These are phyloP conservation scores for Rhododendron henanense DNA, from an alignment of 148 eudicot genomes.

Conservation along the genomic window DNA sequence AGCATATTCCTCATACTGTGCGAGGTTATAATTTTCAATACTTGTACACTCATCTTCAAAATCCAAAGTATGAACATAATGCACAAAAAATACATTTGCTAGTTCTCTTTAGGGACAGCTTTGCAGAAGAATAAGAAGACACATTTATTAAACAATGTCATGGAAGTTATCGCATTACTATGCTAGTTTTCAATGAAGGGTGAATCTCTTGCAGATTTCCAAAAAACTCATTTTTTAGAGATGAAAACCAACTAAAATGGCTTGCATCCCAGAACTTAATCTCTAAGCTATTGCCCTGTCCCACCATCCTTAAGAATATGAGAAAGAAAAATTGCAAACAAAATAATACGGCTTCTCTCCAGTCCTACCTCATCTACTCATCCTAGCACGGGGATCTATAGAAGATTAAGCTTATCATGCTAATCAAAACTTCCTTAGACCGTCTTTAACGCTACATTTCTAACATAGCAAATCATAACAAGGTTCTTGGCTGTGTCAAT, in stretches of 20 bases:
- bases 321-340: neutral
- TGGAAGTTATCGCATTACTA: neutral
- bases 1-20: neutral
- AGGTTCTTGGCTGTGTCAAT: neutral
- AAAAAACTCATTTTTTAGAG: neutral
- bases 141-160: neutral
- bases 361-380: neutral
- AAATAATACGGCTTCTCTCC: neutral
- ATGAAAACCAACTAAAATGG: conserved; percentile 2
- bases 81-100: neutral
- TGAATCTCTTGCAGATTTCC: neutral
- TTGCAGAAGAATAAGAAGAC: too few species aligned
- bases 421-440: neutral
- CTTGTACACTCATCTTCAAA: neutral
- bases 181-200: neutral
- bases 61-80: neutral
- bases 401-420: neutral
- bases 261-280: neutral
- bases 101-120: neutral
- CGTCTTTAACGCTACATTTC: neutral
- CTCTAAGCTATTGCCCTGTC: neutral
- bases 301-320: neutral
- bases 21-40: neutral
- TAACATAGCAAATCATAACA: neutral
- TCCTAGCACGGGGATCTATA: neutral